Conservation (phyloP, 1,139 yeast genomes). For the Martiniozyma asiatica region DNA sequence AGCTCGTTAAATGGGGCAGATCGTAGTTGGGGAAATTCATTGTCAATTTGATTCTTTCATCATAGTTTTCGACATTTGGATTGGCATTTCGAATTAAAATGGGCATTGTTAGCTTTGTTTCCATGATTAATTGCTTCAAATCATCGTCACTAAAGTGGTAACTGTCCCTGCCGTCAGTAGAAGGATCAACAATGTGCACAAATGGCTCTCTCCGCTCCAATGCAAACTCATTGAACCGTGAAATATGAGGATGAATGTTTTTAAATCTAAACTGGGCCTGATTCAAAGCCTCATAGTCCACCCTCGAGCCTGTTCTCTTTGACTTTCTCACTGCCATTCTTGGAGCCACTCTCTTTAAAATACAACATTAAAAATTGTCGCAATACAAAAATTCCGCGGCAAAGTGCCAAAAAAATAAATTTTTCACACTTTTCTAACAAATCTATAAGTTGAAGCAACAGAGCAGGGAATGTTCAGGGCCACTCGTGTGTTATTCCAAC, state of each 20-base stretch:
- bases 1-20: too few species aligned
- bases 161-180: neutral
- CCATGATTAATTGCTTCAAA: constrained; percentile 26
- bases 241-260: constrained; percentile 52
- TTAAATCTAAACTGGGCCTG: constrained; percentile 61
- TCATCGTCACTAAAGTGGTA: constrained; percentile 23
- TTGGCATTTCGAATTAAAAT: constrained; percentile 23
- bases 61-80: constrained; percentile 9
- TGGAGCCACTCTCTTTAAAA: too few species aligned
- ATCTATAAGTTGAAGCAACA: too few species aligned
- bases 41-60: constrained; percentile 28
- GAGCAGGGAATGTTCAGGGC: too few species aligned
- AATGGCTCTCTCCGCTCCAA: neutral
- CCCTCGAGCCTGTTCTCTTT: constrained; percentile 16
- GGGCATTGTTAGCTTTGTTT: constrained; percentile 27
- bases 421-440: too few species aligned
- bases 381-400: too few species aligned
- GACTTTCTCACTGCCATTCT: too few species aligned
- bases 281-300: constrained; percentile 74
- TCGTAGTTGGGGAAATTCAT: constrained; percentile 33
- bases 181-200: constrained; percentile 12
- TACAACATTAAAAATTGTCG: too few species aligned
- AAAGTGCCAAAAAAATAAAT: too few species aligned
- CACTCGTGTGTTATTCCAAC: too few species aligned
- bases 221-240: constrained; percentile 22